A percentile compares a stretch with the other conserved stretches of the same genome.
These are phyloP conservation scores for Sclerotinia trifoliorum DNA, from an alignment of 2,329 filamentous ascomycete species.

Conservation along the genomic window DNA sequence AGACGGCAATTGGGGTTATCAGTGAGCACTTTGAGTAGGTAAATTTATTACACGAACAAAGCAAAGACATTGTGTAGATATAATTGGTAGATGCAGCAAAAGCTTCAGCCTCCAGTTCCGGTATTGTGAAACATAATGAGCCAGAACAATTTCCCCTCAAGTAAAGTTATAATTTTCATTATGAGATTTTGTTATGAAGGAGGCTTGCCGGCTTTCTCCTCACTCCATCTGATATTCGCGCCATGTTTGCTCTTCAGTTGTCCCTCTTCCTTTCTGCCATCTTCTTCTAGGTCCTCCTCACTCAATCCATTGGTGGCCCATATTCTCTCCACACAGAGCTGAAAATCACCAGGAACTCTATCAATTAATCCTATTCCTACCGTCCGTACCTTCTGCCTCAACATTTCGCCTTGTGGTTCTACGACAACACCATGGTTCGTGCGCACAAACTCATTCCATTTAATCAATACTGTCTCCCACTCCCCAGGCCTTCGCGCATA, in stretches of 20 bases:
- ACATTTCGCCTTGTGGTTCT: slow-evolving; percentile 87
- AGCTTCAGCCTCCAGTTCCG: background rate
- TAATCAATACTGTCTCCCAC: slow-evolving; percentile 94
- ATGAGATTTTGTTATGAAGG: background rate
- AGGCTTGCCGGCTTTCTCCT: slow-evolving; percentile 26
- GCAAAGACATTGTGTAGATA: background rate
- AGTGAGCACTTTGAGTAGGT: background rate
- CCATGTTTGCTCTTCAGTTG: slow-evolving; percentile 46
- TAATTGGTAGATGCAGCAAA: background rate
- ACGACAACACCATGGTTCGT: slow-evolving; percentile 91
- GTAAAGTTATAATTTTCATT: background rate
- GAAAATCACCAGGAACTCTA: slow-evolving; percentile 82
- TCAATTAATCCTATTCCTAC: slow-evolving; percentile 89
- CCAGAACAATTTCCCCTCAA: background rate
- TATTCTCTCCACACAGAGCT: slow-evolving; percentile 78
- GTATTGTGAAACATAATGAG: background rate
- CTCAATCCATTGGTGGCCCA: slow-evolving; percentile 76
- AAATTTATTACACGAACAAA: background rate
- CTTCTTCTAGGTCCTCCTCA: slow-evolving; percentile 32
- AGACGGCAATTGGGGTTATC: background rate
- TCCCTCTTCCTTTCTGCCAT: slow-evolving; percentile 40
- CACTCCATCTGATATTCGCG: slow-evolving; percentile 45
- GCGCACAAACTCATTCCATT: slow-evolving; percentile 88
- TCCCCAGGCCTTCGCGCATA: slow-evolving; percentile 75
- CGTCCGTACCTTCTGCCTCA: slow-evolving; percentile 80